Percentiles rank a stretch among this genome's conserved stretches.
Evolutionary conservation across 2,329 filamentous ascomycete genomes (phyloP).

Genomic region (Ceratocystis cubensis): DNA sequence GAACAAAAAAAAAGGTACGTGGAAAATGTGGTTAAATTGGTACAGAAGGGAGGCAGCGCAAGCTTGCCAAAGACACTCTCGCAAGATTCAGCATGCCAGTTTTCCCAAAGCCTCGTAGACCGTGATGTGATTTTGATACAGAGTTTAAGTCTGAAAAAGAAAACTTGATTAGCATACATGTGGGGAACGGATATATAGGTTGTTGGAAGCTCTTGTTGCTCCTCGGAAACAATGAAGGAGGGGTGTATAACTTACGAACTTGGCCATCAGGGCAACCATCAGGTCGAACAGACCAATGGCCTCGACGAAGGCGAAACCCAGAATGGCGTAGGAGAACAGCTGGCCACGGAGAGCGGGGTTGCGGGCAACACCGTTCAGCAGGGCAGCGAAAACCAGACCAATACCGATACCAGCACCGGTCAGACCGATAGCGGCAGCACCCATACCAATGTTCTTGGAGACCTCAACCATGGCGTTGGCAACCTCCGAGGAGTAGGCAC

Average conservation of each 20-base stretch:
- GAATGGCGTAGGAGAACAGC: slow-evolving; percentile 92
- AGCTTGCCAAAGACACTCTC: slow-evolving; percentile 21
- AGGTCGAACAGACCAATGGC: slow-evolving; percentile 81
- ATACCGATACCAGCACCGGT: slow-evolving; percentile 91
- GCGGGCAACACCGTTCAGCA: slow-evolving; percentile 79
- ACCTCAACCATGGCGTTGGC: slow-evolving; percentile 79
- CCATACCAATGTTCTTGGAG: slow-evolving; percentile 85
- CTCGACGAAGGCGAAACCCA: slow-evolving; percentile 91
- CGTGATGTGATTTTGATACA: slow-evolving; percentile 22
- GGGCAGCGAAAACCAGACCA: slow-evolving; percentile 83
- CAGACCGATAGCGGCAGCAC: slow-evolving; percentile 80
- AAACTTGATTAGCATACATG: neutral
- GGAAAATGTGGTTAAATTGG: slow-evolving; percentile 22
- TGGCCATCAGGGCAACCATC: slow-evolving; percentile 90
- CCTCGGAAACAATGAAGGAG: neutral
- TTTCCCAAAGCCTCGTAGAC: slow-evolving; percentile 22
- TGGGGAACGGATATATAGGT: neutral
- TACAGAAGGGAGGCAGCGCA: slow-evolving; percentile 22
- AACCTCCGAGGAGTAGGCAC: slow-evolving; percentile 79
- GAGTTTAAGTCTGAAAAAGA: slow-evolving; percentile 21
- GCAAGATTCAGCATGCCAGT: slow-evolving; percentile 22
- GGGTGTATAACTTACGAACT: slow-evolving; percentile 51
- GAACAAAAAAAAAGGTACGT: slow-evolving; percentile 19
- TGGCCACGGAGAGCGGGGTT: slow-evolving; percentile 90
- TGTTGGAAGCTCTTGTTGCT: neutral